Percentiles rank a stretch among this genome's conserved stretches.
Conservation (phyloP, 2,329 filamentous ascomycete species). For the Trichoderma pleuroti region DNA sequence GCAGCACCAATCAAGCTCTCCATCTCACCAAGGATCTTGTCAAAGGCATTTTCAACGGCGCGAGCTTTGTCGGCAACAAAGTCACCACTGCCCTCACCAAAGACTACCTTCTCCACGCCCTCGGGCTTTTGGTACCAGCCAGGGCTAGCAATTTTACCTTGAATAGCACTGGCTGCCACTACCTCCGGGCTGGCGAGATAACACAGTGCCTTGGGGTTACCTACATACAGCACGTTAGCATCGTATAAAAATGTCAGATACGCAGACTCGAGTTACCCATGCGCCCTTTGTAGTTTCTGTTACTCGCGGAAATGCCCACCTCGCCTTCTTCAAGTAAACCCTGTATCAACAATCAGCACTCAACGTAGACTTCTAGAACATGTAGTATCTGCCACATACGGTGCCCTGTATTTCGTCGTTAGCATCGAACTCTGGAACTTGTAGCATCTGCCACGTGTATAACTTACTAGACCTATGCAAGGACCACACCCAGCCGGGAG, state of each 20-base stretch:
- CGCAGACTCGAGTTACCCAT: slow-evolving; percentile 57
- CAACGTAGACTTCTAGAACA: not conserved
- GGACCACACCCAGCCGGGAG: slow-evolving; percentile 74
- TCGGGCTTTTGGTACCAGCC: slow-evolving; percentile 74
- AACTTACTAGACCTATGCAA: slow-evolving; percentile 70
- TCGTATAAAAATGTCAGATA: not conserved
- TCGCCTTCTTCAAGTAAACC: slow-evolving; percentile 79
- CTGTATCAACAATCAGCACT: slow-evolving; percentile 47
- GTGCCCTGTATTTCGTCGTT: not conserved
- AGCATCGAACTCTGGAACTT: not conserved
- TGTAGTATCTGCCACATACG: not conserved
- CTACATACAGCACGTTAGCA: not conserved
- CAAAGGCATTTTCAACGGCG: slow-evolving; percentile 66
- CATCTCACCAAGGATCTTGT: slow-evolving; percentile 63
- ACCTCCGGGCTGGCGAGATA: slow-evolving; percentile 89
- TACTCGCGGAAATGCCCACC: slow-evolving; percentile 77
- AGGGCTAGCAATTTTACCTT: slow-evolving; percentile 69
- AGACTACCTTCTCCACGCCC: slow-evolving; percentile 61
- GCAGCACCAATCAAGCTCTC: slow-evolving; percentile 23
- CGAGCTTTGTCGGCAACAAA: slow-evolving; percentile 60
- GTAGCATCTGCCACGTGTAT: not conserved
- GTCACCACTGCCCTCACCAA: slow-evolving; percentile 69
- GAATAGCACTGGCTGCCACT: slow-evolving; percentile 81
- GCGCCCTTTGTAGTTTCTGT: slow-evolving; percentile 87
- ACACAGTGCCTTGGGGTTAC: slow-evolving; percentile 48